Evolutionary conservation across 2,329 filamentous ascomycete species (phyloP).

Genomic region (Lojkania enalia): DNA sequence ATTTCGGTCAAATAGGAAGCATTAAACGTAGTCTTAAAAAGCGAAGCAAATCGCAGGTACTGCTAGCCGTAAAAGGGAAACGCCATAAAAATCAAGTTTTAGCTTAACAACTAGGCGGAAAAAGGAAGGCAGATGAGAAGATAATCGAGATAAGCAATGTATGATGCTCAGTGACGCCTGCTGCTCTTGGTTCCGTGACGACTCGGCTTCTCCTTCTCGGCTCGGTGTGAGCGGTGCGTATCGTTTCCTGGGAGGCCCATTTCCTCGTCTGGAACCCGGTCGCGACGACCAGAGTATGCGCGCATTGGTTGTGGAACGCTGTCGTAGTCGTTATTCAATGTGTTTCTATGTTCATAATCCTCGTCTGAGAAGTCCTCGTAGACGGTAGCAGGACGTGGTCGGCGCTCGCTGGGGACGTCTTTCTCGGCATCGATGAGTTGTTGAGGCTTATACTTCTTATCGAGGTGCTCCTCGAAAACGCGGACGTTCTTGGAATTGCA

Average conservation of each 20-base stretch:
- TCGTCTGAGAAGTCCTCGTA: slow-evolving; percentile 51
- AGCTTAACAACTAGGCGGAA: no score
- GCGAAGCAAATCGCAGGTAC: no score
- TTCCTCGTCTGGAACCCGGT: slow-evolving; percentile 35
- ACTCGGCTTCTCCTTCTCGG: slow-evolving; percentile 23
- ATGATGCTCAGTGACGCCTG: no score
- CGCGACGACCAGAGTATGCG: slow-evolving; percentile 32
- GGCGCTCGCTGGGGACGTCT: slow-evolving; percentile 23
- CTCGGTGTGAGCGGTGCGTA: slow-evolving; percentile 19
- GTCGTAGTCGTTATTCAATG: slow-evolving; percentile 27
- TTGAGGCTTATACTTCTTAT: slow-evolving; percentile 64
- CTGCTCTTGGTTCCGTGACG: slow-evolving; percentile 30
- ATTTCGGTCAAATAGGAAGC: no score
- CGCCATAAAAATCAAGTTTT: no score
- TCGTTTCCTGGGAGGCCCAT: slow-evolving; percentile 33
- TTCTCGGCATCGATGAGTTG: slow-evolving; percentile 23
- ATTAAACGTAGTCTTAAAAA: no score
- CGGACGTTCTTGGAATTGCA: slow-evolving; percentile 78
- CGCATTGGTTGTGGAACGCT: slow-evolving; percentile 34
- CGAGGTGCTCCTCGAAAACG: slow-evolving; percentile 68
- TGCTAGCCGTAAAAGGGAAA: no score
- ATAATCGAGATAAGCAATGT: no score
- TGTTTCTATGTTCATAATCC: slow-evolving; percentile 31
- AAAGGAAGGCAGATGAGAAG: no score
- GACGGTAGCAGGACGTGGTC: slow-evolving; percentile 50